These are phyloP conservation scores for Pythium dissimile DNA, from an alignment of 352 stramenopile species.

Conservation along the genomic window DNA sequence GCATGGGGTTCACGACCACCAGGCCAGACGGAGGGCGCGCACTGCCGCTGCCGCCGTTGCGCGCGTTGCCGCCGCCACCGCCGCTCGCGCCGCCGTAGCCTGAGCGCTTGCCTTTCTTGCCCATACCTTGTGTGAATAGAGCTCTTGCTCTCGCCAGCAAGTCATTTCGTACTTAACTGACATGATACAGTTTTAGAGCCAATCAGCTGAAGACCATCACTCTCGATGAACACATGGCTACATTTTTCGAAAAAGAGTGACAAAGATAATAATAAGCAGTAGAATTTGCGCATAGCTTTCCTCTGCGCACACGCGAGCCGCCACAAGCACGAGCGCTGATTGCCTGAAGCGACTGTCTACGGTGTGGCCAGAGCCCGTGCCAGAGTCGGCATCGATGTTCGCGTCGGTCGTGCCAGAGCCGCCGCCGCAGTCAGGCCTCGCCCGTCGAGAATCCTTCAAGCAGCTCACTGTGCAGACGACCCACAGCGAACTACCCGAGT, in stretches of 20 bases:
- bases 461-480: background rate
- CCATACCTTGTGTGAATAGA: conserved; percentile 13
- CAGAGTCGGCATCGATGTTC: conserved; percentile 9
- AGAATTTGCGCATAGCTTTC: too few species aligned
- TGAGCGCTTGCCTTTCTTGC: conserved; percentile 25
- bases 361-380: background rate
- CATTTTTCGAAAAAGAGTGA: conserved; percentile 7
- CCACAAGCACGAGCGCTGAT: background rate
- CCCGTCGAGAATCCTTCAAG: conserved; percentile 5
- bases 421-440: background rate
- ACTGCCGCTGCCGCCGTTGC: background rate
- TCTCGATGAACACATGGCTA: conserved; percentile 15
- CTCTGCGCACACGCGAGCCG: too few species aligned
- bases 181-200: background rate
- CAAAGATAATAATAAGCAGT: background rate
- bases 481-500: background rate
- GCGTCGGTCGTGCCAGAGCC: conserved; percentile 12
- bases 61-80: conserved; percentile 3
- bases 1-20: conserved; percentile 49
- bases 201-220: conserved; percentile 5
- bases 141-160: background rate
- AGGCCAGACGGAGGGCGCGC: conserved; percentile 15
- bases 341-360: background rate
- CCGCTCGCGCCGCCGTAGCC: conserved; percentile 7
- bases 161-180: conserved; percentile 15